Conservation (phyloP, 352 stramenopile genomes). For the Pythium oligandrum region DNA sequence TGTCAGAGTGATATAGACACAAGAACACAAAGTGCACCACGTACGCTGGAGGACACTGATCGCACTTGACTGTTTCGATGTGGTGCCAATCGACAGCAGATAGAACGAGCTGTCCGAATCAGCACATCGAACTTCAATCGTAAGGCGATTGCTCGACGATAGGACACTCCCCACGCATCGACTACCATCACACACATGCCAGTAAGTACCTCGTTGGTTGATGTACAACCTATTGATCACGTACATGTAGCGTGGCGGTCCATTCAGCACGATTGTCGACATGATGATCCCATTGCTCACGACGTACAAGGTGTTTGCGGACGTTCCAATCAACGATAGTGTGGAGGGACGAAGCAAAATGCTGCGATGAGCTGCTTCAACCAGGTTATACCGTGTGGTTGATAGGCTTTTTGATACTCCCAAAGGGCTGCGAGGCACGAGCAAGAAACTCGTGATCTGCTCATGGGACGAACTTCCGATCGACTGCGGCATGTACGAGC, state of each 20-base stretch:
- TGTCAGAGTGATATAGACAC: neutral
- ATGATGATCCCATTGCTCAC: conserved; percentile 39
- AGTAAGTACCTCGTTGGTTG: no score
- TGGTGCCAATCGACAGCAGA: conserved; percentile 34
- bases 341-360: conserved; percentile 2
- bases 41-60: conserved; percentile 15
- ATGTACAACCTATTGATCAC: conserved; percentile 1
- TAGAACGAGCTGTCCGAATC: conserved; percentile 45
- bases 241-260: conserved; percentile 41
- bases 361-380: neutral
- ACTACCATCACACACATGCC: neutral
- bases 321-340: conserved; percentile 35
- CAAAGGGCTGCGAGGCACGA: neutral
- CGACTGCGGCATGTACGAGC: no score
- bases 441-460: conserved; percentile 10
- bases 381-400: neutral
- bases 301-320: conserved; percentile 38
- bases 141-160: neutral
- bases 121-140: conserved; percentile 38
- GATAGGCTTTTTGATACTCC: neutral
- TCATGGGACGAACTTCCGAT: neutral
- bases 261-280: conserved; percentile 37
- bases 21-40: neutral
- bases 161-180: neutral
- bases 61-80: neutral